Percentiles rank a stretch among this genome's conserved stretches.
phyloP scores from a whole-genome alignment of 306 rosid genomes.

The Gynostemma pentaphyllum region DNA sequence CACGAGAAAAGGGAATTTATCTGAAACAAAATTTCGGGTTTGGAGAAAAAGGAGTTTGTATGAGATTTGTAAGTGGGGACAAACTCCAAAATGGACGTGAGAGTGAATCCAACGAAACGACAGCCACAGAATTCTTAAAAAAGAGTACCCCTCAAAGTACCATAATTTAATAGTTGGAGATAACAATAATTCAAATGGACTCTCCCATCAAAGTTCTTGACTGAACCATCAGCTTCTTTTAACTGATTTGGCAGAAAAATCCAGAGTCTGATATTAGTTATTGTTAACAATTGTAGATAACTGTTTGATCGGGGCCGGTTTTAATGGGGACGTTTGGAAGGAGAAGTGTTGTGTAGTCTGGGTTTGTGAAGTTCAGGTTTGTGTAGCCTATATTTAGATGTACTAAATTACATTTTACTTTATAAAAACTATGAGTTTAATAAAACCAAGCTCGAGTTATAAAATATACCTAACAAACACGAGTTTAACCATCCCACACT shows the following conservation, averaged over 20 bases:
- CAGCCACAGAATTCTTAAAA: slow-evolving; percentile 7
- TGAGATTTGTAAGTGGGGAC: slow-evolving; percentile 3
- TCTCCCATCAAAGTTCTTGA: neutral
- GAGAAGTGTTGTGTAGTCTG: no score
- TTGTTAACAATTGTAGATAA: no score
- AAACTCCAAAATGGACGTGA: neutral
- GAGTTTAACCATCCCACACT: no score
- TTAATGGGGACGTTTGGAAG: no score
- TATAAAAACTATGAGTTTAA: no score
- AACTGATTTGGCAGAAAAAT: no score
- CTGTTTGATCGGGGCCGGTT: no score
- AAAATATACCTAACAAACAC: no score
- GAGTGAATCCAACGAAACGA: slow-evolving; percentile 7
- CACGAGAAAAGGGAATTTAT: slow-evolving; percentile 8
- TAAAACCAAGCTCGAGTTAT: no score
- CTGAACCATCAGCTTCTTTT: neutral
- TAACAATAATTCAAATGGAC: slow-evolving; percentile 10
- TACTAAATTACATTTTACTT: no score
- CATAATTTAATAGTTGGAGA: slow-evolving; percentile 1
- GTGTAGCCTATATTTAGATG: no score
- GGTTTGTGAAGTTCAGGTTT: no score
- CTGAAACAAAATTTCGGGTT: neutral
- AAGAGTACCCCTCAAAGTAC: slow-evolving; percentile 5
- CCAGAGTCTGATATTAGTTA: neutral
- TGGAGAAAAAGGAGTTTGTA: slow-evolving; percentile 5